Evolutionary conservation across 2,329 filamentous ascomycete genomes (phyloP), one percentile per base, ranked within the genome.

Genomic region (Diaporthe helianthi): DNA sequence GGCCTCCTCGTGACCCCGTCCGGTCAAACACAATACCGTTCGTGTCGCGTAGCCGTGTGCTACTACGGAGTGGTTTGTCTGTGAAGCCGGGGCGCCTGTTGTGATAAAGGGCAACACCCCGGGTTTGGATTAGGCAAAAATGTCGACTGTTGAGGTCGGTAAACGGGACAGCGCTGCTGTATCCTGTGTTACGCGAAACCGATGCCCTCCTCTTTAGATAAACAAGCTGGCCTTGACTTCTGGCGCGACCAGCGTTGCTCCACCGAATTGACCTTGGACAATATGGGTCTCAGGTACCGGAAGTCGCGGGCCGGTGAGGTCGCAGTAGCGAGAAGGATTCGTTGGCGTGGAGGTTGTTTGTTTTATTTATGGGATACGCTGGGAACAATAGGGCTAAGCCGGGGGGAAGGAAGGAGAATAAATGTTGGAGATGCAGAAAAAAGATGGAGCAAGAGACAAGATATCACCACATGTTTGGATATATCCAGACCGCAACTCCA

Each of bases 101-200:
- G 55, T 36, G n/a, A n/a, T n/a, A 19, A 38, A 51, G 52, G 46
- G 54, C 44, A 58, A 65, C 10, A 60, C 36, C 52, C 54, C 44
- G 49, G 69, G 55, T 19, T 17, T 29, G 19, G 24, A 60, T 71
- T 69, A 69, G 29, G 58, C 61, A 51, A 15, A 41, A 10, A 31
- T 22, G 65, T 67, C 44, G 52, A 41, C 15, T 29, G 36, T 53
- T 17, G 41, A 53, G 61, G 63, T 58, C 65, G 70, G 72, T 72
- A 67, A 67, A 67, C 66, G 74, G 83, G 83, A 85, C 83, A 85
- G 83, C 83, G 75, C 83, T 83, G 84, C 83, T 85, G 83, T 80
- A 85, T 85, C 83, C 83, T 79, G 75, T 75, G 74, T 72, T 74
- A 65, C 73, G 73, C 69, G 70, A 36, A 33, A 63, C 58, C 58